Evolutionary conservation across 768 basidiomycete species (phyloP).

Genomic region (Termitomyces sp.): DNA sequence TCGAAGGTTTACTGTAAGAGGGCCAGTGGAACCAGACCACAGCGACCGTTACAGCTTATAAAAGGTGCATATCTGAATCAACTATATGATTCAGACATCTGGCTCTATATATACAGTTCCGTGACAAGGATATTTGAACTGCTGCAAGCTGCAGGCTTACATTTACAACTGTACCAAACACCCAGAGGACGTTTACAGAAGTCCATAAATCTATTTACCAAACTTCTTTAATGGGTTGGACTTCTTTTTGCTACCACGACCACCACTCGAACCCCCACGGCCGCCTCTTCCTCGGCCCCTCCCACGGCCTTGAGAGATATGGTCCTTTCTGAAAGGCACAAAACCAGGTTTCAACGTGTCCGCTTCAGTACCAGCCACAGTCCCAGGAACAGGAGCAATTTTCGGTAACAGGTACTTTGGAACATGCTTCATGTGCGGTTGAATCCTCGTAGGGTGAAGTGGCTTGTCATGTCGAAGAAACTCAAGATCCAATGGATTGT

Average conservation of each 20-base stretch:
- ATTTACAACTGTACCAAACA: too few relatives aligned
- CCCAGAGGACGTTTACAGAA: not conserved
- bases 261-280: slow-evolving; percentile 40
- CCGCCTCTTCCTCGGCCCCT: slow-evolving; percentile 54
- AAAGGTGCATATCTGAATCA: too few relatives aligned
- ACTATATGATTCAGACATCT: too few relatives aligned
- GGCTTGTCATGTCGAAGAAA: slow-evolving; percentile 93
- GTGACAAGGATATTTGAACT: too few relatives aligned
- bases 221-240: slow-evolving; percentile 82
- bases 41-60: too few relatives aligned
- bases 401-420: slow-evolving; percentile 89
- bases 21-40: too few relatives aligned
- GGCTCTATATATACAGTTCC: too few relatives aligned
- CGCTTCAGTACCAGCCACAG: slow-evolving; percentile 19
- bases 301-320: slow-evolving; percentile 39
- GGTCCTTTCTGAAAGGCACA: slow-evolving; percentile 67
- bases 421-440: slow-evolving; percentile 93
- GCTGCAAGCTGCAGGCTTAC: too few relatives aligned
- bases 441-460: slow-evolving; percentile 82
- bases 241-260: slow-evolving; percentile 63
- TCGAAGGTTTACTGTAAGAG: too few relatives aligned
- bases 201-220: slow-evolving; percentile 24
- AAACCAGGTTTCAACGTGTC: slow-evolving; percentile 40
- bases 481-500: slow-evolving; percentile 90
- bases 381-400: slow-evolving; percentile 54